Percentiles rank a stretch among this genome's conserved stretches.
phyloP scores from a whole-genome alignment of 306 rosid genomes.

The Canavalia gladiata region DNA sequence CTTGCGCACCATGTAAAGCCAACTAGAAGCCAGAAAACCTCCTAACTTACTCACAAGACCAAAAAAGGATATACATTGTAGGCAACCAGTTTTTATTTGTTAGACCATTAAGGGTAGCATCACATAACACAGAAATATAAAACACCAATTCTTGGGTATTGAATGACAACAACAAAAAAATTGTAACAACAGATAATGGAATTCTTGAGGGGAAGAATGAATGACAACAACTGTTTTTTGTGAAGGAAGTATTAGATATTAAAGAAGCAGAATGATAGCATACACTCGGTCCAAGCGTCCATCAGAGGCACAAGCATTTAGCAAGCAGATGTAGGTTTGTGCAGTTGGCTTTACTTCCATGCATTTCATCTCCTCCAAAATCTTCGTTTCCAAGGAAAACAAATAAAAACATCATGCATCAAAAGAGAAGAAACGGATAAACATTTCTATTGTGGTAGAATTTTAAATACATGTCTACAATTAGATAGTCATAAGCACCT shows the following conservation, averaged over 20 bases:
- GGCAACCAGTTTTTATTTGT: neutral
- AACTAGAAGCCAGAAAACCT: constrained; percentile 8
- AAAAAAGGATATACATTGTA: constrained; percentile 8
- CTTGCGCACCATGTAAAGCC: constrained; percentile 2
- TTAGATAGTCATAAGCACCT: constrained; percentile 57
- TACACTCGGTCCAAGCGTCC: constrained; percentile 92
- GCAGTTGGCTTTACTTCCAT: constrained; percentile 81
- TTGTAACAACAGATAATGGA: neutral
- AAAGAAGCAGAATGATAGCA: constrained; percentile 44
- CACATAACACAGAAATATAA: constrained; percentile 25
- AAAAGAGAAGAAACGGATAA: constrained; percentile 20
- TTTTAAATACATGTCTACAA: constrained; percentile 3
- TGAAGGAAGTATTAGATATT: constrained; percentile 6
- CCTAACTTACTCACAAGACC: neutral
- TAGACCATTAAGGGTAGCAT: constrained; percentile 11
- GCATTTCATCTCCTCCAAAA: constrained; percentile 91
- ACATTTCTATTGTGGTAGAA: constrained; percentile 17
- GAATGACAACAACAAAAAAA: constrained; percentile 13
- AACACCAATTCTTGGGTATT: neutral
- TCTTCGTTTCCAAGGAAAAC: constrained; percentile 55
- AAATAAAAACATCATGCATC: constrained; percentile 25
- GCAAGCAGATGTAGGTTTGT: constrained; percentile 85
- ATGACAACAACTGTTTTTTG: neutral
- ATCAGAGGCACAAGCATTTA: constrained; percentile 88
- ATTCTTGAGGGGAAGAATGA: neutral